phyloP scores from a whole-genome alignment of 352 stramenopile species.

The Peronospora belbahrii region DNA sequence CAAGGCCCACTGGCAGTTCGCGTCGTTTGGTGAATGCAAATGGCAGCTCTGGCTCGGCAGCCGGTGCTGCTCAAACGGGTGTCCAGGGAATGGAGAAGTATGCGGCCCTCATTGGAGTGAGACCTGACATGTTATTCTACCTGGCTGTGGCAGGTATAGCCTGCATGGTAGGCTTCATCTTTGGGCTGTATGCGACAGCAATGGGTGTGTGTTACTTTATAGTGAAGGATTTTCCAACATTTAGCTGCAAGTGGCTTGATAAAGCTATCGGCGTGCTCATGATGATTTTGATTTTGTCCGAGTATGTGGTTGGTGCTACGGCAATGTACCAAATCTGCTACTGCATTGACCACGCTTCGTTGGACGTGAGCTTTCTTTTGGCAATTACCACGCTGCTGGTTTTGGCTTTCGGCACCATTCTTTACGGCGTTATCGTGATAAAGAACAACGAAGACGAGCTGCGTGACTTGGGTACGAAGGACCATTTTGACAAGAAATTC shows the following conservation, averaged over 20 bases:
- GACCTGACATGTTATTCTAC: slow-evolving; percentile 79
- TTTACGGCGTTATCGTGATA: slow-evolving; percentile 69
- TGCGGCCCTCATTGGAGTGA: slow-evolving; percentile 57
- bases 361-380: slow-evolving; percentile 57
- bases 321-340: slow-evolving; percentile 84
- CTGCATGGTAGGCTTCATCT: slow-evolving; percentile 36
- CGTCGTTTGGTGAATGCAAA: slow-evolving; percentile 26
- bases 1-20: slow-evolving; percentile 1
- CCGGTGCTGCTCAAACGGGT: slow-evolving; percentile 12
- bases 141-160: slow-evolving; percentile 58
- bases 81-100: slow-evolving; percentile 80
- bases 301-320: slow-evolving; percentile 78
- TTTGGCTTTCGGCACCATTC: slow-evolving; percentile 66
- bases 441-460: slow-evolving; percentile 74
- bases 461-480: slow-evolving; percentile 69
- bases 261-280: slow-evolving; percentile 73
- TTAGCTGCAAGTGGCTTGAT: slow-evolving; percentile 67
- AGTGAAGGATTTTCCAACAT: slow-evolving; percentile 44
- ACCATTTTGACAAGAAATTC: slow-evolving; percentile 82
- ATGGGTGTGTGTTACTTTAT: slow-evolving; percentile 44
- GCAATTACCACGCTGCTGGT: slow-evolving; percentile 60
- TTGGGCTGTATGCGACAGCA: slow-evolving; percentile 39
- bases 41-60: slow-evolving; percentile 26
- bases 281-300: slow-evolving; percentile 77
- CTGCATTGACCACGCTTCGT: slow-evolving; percentile 49